Evolutionary conservation across 257 asterid genomes (phyloP), one percentile per base, ranked within the genome.

Genomic region (Fraxinus anomala): DNA sequence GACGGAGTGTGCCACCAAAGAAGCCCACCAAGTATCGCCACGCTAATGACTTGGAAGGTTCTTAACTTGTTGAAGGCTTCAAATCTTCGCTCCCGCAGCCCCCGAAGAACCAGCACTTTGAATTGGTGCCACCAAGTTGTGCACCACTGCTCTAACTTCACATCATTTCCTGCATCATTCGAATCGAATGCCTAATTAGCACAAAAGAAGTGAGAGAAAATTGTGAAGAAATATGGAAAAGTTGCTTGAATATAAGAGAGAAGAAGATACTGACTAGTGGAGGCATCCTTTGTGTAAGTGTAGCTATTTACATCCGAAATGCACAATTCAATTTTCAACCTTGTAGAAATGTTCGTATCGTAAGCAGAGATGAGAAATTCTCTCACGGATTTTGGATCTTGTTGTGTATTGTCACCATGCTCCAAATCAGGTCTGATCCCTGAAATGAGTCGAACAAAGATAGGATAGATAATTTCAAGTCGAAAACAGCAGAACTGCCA

Each of bases 1-100:
- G 92, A 63, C 4, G 99, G 99, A 79, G 98, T 93, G 61, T 77
- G 95, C 99, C 98, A 96, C 99, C 98, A 93, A 3, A 96, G 87
- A 19, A 96, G 94, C 36, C 99, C 99, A 16, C 91, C 98, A 30
- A 96, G 97, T 76, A 89, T 81, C 13, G 99, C 99, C 63, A 96
- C 97, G 40, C 97, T 96, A 71, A 92, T 78, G 79, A 96, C 99
- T 87, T 96, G 99, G 86, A 93, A 89, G 88, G 91, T 96, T 83
- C 97, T 80, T 68, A 96, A 80, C 85, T 83, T 86, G 86, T 93
- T 96, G 88, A 93, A 96, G 73, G 95, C 90, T 78, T 96, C 99
- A 72, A 83, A 88, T 80, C 99, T 86, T 76, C 99, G 79, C 77
- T 93, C 99, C 36, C 93, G 83, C 63, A 96, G 86, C 14, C 98